phyloP scores from a whole-genome alignment of 306 rosid species.

The Cucumis cinereus region DNA sequence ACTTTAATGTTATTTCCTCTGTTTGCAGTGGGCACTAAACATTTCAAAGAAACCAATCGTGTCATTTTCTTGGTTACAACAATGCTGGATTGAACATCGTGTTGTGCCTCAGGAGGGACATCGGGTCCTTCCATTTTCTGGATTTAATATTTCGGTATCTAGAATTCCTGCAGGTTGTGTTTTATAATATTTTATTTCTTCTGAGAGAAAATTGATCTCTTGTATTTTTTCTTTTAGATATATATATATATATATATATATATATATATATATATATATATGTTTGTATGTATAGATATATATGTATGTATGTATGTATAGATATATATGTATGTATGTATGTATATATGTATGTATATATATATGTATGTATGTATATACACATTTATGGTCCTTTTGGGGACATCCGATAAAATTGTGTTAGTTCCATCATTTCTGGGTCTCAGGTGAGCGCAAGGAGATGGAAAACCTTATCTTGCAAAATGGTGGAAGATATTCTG shows the following conservation, averaged over 20 bases:
- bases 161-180: slow-evolving; percentile 67
- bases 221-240: slow-evolving; percentile 3
- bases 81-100: slow-evolving; percentile 88
- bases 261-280: too few species aligned
- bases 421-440: slow-evolving; percentile 21
- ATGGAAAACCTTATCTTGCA: slow-evolving; percentile 51
- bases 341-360: too few species aligned
- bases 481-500: slow-evolving; percentile 89
- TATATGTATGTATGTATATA: too few species aligned
- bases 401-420: background rate
- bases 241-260: too few species aligned
- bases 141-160: slow-evolving; percentile 75
- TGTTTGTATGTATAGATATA: too few species aligned
- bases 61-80: slow-evolving; percentile 69
- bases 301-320: too few species aligned
- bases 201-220: slow-evolving; percentile 10
- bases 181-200: slow-evolving; percentile 22
- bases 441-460: slow-evolving; percentile 70
- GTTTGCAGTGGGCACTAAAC: slow-evolving; percentile 85
- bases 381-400: slow-evolving; percentile 2
- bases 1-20: background rate
- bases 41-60: slow-evolving; percentile 84
- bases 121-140: slow-evolving; percentile 82
- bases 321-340: too few species aligned
- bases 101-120: slow-evolving; percentile 82